Evolutionary conservation across 139 green algal genomes (phyloP).

Genomic region (Chlorokybus atmophyticus): DNA sequence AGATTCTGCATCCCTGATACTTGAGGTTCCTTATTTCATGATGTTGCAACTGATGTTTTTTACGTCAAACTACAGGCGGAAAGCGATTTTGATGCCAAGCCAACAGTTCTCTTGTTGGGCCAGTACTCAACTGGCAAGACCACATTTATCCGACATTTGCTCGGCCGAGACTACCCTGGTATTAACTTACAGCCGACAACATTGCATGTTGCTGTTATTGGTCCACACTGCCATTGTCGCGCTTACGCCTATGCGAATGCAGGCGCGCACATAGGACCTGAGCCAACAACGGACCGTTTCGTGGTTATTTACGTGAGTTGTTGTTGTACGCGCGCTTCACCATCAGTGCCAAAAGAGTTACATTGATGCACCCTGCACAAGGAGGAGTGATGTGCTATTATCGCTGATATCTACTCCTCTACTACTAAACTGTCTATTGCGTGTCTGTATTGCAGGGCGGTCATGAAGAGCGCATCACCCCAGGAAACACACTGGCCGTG

Average conservation of each 20-base stretch:
- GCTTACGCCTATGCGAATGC: too few relatives aligned
- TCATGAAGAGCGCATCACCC: slow-evolving; percentile 61
- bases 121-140: slow-evolving; percentile 96
- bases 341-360: too few relatives aligned
- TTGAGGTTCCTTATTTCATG: too few relatives aligned
- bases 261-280: slow-evolving; percentile 77
- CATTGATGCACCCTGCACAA: too few relatives aligned
- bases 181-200: too few relatives aligned
- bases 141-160: slow-evolving; percentile 92
- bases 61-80: slow-evolving; percentile 18
- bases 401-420: too few relatives aligned
- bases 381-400: too few relatives aligned
- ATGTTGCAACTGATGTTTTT: slow-evolving; percentile 17
- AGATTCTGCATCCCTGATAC: too few relatives aligned
- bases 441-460: slow-evolving; percentile 47
- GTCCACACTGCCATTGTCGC: too few relatives aligned
- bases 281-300: slow-evolving; percentile 96
- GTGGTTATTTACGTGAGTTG: slow-evolving; percentile 55
- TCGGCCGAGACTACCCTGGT: slow-evolving; percentile 80
- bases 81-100: slow-evolving; percentile 91
- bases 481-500: slow-evolving; percentile 92
- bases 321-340: too few relatives aligned
- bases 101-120: slow-evolving; percentile 84
- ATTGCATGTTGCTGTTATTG: too few relatives aligned
- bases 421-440: background rate